A percentile compares a stretch with the other conserved stretches of the same genome.
phyloP scores from a whole-genome alignment of 768 basidiomycete genomes.

The Rickenella mellea region DNA sequence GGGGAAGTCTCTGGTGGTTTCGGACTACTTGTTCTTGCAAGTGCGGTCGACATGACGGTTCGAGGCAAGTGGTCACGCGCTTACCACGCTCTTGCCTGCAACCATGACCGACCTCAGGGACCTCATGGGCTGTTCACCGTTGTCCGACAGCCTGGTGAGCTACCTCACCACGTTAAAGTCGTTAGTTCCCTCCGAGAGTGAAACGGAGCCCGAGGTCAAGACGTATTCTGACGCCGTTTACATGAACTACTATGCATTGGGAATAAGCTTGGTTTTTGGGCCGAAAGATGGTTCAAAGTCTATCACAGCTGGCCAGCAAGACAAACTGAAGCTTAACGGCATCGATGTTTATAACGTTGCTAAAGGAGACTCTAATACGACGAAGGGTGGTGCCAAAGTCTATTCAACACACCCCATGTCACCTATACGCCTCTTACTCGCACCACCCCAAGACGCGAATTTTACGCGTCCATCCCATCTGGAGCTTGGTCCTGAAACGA shows the following conservation, averaged over 20 bases:
- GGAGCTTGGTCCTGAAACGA: slow-evolving; percentile 37
- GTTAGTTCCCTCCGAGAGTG: slow-evolving; percentile 9
- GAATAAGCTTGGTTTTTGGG: slow-evolving; percentile 71
- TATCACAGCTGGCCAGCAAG: slow-evolving; percentile 33
- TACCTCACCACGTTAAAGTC: slow-evolving; percentile 29
- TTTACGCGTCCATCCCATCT: slow-evolving; percentile 31
- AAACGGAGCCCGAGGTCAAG: slow-evolving; percentile 54
- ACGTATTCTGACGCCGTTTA: slow-evolving; percentile 78
- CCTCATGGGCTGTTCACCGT: slow-evolving; percentile 46
- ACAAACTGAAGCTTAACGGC: slow-evolving; percentile 49
- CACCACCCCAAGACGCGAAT: slow-evolving; percentile 14
- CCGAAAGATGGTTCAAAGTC: slow-evolving; percentile 61
- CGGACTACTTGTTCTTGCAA: too few relatives aligned
- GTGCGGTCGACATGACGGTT: too few relatives aligned
- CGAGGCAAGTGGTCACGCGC: too few relatives aligned
- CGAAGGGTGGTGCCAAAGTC: slow-evolving; percentile 19
- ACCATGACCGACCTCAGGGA: slow-evolving; percentile 12
- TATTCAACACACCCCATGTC: slow-evolving; percentile 50
- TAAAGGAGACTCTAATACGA: slow-evolving; percentile 16
- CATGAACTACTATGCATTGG: slow-evolving; percentile 73
- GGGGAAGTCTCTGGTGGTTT: too few relatives aligned
- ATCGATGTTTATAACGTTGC: slow-evolving; percentile 78
- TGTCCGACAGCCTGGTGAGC: slow-evolving; percentile 30
- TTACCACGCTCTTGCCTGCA: neutral
- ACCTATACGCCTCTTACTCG: slow-evolving; percentile 41